Evolutionary conservation across 148 eudicot genomes (phyloP), one percentile per base, ranked within the genome.

Genomic region (Cornus controversa): DNA sequence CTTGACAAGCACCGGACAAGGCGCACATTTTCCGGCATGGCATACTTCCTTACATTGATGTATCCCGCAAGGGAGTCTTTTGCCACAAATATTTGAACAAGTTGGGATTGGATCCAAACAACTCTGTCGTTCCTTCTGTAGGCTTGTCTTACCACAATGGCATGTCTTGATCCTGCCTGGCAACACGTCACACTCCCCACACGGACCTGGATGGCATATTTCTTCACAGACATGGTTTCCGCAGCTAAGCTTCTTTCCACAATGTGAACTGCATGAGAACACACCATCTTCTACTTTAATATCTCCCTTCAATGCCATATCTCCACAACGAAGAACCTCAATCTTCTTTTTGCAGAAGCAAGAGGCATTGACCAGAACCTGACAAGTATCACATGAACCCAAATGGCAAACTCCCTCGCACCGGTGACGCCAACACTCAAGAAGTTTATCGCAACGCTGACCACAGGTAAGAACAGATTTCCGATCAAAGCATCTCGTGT

Each of bases 91-190:
- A 72, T 85, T 80, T 4, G 89, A 85, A 84, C 99, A 96, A 27
- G 95, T 90, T 29, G 98, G 91, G 54, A 96, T 82, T 16, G 97
- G 91, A 78, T 91, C 98, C 83, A 93, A 78, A 82, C 98, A 96
- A 73, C 91, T 93, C 58, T 66, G 69, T 10, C 97, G 80, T 75
- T 84, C 86, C 79, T 85, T 89, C 70, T 66, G 69, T 75, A 93
- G 67, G 37, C 77, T 27, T 24, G 95, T 88, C 80, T 93, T 96
- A 50, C 99, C 99, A 82, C 98, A 96, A 82, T 84, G 84, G 86
- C 99, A 96, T 7, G 92, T 77, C 81, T 84, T 89, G 23, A 92
- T 80, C 79, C 77, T 88, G 73, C 90, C 84, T 37, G 98, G 99
- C 80, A 92, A 75, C 37, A 90, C 50, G 24, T 86, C 90, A 77